Conservation (phyloP, 768 basidiomycete species). For the Saitozyma sp. region DNA sequence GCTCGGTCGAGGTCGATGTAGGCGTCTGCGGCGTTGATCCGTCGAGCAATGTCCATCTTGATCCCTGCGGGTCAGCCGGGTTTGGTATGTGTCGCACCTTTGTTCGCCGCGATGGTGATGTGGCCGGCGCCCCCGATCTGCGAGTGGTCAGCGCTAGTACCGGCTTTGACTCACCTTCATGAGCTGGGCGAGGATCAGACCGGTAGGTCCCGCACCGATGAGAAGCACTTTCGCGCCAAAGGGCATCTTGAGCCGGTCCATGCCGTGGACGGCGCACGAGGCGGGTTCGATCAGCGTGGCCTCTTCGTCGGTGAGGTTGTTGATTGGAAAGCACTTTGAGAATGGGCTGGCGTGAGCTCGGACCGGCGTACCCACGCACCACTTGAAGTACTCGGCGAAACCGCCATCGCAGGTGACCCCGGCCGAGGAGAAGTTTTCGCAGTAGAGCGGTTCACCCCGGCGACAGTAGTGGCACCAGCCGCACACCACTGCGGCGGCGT, state of each 20-base stretch:
- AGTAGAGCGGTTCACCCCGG: constrained; percentile 75
- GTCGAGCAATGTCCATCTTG: constrained; percentile 82
- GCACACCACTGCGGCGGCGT: constrained; percentile 55
- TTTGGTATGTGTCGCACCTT: constrained; percentile 39
- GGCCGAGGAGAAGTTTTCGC: constrained; percentile 77
- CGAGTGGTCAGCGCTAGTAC: too few relatives aligned
- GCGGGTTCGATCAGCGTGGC: constrained; percentile 86
- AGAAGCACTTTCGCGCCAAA: constrained; percentile 82
- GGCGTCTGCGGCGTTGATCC: constrained; percentile 76
- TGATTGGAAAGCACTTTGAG: constrained; percentile 79
- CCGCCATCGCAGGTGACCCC: constrained; percentile 81
- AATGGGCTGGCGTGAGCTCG: constrained; percentile 57
- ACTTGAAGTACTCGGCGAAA: constrained; percentile 83
- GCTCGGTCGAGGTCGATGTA: constrained; percentile 81
- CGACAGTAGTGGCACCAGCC: constrained; percentile 84
- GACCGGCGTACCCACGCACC: constrained; percentile 57
- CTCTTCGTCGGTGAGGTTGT: constrained; percentile 83
- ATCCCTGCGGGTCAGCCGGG: constrained; percentile 49
- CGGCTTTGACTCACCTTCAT: constrained; percentile 58
- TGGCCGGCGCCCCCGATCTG: constrained; percentile 68
- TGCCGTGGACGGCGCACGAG: constrained; percentile 86
- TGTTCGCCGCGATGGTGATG: constrained; percentile 78
- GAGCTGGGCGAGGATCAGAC: constrained; percentile 84
- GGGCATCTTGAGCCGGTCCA: constrained; percentile 78
- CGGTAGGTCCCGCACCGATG: constrained; percentile 86